phyloP scores from a whole-genome alignment of 2,329 filamentous ascomycete genomes.

The Plenodomus tracheiphilus region DNA sequence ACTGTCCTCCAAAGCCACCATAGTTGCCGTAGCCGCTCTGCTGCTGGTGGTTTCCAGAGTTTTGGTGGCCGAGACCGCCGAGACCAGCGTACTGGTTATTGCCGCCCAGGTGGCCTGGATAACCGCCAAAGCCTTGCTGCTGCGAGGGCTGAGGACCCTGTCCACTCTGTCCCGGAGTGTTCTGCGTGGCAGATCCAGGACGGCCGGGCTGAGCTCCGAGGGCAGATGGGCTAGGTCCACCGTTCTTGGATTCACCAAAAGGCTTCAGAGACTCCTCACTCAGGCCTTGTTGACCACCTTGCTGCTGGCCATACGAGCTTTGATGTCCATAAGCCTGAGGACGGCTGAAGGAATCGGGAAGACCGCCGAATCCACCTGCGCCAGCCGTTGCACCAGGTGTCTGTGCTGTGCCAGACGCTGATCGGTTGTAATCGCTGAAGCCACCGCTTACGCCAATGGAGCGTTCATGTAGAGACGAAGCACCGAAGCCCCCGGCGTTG shows the following conservation, averaged over 20 bases:
- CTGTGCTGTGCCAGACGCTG: conserved; percentile 62
- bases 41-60: conserved; percentile 49
- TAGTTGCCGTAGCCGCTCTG: conserved; percentile 49
- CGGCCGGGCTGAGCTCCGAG: conserved; percentile 63
- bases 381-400: conserved; percentile 54
- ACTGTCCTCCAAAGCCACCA: conserved; percentile 46
- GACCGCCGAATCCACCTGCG: conserved; percentile 54
- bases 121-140: conserved; percentile 61
- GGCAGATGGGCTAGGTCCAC: conserved; percentile 62
- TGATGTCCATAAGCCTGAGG: conserved; percentile 60
- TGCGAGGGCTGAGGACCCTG: conserved; percentile 60
- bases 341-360: conserved; percentile 64
- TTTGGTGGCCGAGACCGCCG: conserved; percentile 56
- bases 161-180: conserved; percentile 55
- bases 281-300: conserved; percentile 52
- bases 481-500: conserved; percentile 58
- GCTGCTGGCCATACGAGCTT: conserved; percentile 54
- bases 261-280: conserved; percentile 61
- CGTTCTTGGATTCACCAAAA: conserved; percentile 59
- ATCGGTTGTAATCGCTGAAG: conserved; percentile 63
- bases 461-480: conserved; percentile 51
- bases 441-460: conserved; percentile 53
- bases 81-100: conserved; percentile 58
- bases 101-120: conserved; percentile 54
- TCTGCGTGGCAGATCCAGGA: conserved; percentile 66